Evolutionary conservation across 2,329 filamentous ascomycete genomes (phyloP).

Genomic region (Allantophomopsis lycopodina): DNA sequence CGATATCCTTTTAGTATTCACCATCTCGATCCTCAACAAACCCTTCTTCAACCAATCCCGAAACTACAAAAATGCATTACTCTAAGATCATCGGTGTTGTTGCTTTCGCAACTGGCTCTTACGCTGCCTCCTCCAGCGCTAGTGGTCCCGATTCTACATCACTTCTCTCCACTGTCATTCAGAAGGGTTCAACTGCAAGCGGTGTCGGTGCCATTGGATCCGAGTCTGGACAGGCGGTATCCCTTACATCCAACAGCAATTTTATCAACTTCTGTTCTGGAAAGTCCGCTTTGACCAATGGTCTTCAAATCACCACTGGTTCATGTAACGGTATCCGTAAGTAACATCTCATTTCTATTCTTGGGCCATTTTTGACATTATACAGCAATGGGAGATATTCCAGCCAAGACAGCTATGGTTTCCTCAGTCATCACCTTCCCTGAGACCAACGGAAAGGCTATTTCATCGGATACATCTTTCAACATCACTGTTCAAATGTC

Average conservation of each 20-base stretch:
- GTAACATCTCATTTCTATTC: conserved; percentile 12
- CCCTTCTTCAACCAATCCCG: not conserved
- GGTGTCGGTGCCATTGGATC: conserved; percentile 12
- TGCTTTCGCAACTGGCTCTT: not conserved
- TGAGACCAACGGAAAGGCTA: conserved; percentile 8
- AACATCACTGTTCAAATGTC: conserved; percentile 19
- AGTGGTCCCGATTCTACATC: conserved; percentile 3
- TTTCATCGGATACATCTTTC: conserved; percentile 17
- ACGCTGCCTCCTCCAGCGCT: not conserved
- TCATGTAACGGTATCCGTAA: conserved; percentile 40
- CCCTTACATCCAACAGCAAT: conserved; percentile 16
- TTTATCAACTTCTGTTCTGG: conserved; percentile 19
- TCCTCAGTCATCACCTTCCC: conserved; percentile 17
- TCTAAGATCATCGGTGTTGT: not conserved
- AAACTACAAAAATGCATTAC: not conserved
- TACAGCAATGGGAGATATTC: conserved; percentile 20
- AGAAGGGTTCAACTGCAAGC: conserved; percentile 15
- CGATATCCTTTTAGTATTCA: not conserved
- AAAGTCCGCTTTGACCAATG: conserved; percentile 38
- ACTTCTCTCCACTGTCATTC: conserved; percentile 11
- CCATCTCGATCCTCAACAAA: not conserved
- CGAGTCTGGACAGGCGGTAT: conserved; percentile 12
- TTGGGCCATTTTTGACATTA: conserved; percentile 3
- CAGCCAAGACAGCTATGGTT: conserved; percentile 17
- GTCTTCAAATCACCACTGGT: conserved; percentile 38